Evolutionary conservation across 257 asterid genomes (phyloP).

Genomic region (Henckelia pumila): DNA sequence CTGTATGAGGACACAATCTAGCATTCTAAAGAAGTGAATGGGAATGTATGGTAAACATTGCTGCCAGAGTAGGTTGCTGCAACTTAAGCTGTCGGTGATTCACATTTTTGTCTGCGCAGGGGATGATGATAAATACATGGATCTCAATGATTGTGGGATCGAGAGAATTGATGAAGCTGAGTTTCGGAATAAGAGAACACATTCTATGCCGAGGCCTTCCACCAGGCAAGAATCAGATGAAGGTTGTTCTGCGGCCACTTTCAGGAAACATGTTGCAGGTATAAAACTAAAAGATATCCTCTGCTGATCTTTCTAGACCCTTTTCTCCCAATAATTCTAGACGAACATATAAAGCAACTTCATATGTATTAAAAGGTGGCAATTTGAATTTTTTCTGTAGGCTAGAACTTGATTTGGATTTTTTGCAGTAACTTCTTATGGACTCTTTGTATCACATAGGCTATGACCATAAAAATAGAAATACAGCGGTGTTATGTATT

Average conservation of each 20-base stretch:
- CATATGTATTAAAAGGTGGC: constrained; percentile 18
- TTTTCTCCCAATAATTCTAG: constrained; percentile 10
- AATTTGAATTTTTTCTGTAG: constrained; percentile 1
- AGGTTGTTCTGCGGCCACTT: constrained; percentile 5
- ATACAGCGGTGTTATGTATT: constrained; percentile 2
- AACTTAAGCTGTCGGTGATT: background rate
- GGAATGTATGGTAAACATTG: background rate
- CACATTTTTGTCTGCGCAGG: constrained; percentile 2
- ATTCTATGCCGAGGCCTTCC: constrained; percentile 9
- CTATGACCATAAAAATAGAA: background rate
- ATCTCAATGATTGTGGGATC: background rate
- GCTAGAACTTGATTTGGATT: background rate
- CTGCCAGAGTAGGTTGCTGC: no score
- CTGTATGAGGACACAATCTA: background rate
- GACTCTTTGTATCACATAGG: background rate
- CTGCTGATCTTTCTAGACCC: constrained; percentile 3
- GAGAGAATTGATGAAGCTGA: constrained; percentile 16
- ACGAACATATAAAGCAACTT: constrained; percentile 1
- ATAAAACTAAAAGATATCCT: background rate
- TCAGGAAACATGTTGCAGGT: constrained; percentile 2
- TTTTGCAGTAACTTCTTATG: background rate
- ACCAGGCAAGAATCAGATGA: constrained; percentile 1
- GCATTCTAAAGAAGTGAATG: background rate
- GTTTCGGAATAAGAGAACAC: constrained; percentile 1
- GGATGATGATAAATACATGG: background rate